Percentiles rank a stretch among this genome's conserved stretches.
These are phyloP conservation scores for Yamadazyma tumulicola DNA, from an alignment of 805 yeast species.

Conservation along the genomic window DNA sequence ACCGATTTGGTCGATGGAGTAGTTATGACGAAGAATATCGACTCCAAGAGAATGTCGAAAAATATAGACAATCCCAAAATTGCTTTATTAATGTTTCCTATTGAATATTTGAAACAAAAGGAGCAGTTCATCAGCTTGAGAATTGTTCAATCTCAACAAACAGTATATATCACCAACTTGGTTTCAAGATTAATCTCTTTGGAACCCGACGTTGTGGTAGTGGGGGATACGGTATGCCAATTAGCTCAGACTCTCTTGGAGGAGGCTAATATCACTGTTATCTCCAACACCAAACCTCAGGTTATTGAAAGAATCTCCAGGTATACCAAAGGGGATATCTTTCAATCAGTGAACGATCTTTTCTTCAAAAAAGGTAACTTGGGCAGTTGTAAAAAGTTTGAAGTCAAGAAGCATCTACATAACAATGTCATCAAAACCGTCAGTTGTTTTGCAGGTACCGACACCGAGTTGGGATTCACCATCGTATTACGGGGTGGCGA, in stretches of 20 bases:
- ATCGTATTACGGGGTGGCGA: constrained; percentile 81
- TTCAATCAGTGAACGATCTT: constrained; percentile 79
- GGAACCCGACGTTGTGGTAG: constrained; percentile 74
- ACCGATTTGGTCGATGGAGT: constrained; percentile 70
- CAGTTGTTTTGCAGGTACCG: constrained; percentile 77
- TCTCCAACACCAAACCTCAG: constrained; percentile 74
- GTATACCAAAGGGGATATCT: constrained; percentile 79
- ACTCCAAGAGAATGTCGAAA: constrained; percentile 74
- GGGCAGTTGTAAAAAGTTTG: constrained; percentile 73
- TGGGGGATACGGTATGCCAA: constrained; percentile 79
- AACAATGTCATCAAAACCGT: constrained; percentile 62
- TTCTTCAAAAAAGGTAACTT: constrained; percentile 57
- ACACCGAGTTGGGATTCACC: constrained; percentile 73
- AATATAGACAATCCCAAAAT: constrained; percentile 65
- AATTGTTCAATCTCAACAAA: constrained; percentile 82
- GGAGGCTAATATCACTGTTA: constrained; percentile 76
- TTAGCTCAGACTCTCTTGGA: constrained; percentile 69
- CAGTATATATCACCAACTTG: constrained; percentile 76
- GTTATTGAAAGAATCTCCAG: constrained; percentile 76
- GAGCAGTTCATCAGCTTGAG: constrained; percentile 80
- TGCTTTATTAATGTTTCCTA: constrained; percentile 80
- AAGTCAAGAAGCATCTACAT: constrained; percentile 62
- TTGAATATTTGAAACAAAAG: constrained; percentile 76
- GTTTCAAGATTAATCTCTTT: constrained; percentile 75
- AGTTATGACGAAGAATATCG: constrained; percentile 79